phyloP scores from a whole-genome alignment of 306 rosid species.

The Hippophae gyantsensis region DNA sequence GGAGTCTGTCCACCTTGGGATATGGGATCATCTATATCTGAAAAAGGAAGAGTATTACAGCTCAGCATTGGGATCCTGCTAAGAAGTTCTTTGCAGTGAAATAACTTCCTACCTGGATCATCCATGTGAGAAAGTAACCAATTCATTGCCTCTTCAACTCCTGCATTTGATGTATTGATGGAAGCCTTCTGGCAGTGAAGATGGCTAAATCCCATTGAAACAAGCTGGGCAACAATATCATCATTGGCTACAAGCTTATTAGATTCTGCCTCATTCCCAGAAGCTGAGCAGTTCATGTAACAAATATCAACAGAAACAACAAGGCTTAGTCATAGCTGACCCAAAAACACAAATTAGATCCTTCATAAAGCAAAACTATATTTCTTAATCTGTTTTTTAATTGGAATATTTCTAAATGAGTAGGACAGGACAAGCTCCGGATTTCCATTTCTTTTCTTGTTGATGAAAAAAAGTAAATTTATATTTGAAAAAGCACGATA shows the following conservation, averaged over 20 bases:
- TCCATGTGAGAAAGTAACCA: slow-evolving; percentile 94
- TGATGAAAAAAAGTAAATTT: too few relatives aligned
- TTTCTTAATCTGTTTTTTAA: too few relatives aligned
- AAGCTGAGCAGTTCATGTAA: slow-evolving; percentile 26
- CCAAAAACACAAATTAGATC: neutral
- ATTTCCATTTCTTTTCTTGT: too few relatives aligned
- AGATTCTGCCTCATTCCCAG: slow-evolving; percentile 40
- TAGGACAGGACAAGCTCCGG: too few relatives aligned
- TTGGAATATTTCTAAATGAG: too few relatives aligned
- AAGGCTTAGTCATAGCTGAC: neutral
- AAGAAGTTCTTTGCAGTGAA: neutral
- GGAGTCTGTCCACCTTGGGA: slow-evolving; percentile 36
- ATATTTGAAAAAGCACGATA: too few relatives aligned
- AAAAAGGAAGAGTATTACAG: slow-evolving; percentile 1
- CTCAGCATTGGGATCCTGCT: slow-evolving; percentile 5
- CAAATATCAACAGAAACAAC: neutral
- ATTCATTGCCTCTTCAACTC: slow-evolving; percentile 97
- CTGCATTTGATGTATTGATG: slow-evolving; percentile 67
- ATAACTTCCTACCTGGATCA: slow-evolving; percentile 50
- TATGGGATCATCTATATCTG: slow-evolving; percentile 72
- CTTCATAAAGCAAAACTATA: neutral
- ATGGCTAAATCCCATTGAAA: slow-evolving; percentile 78
- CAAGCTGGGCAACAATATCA: slow-evolving; percentile 77
- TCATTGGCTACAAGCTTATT: slow-evolving; percentile 38
- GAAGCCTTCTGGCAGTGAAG: slow-evolving; percentile 92